Conservation (phyloP, 306 rosid species). For the Sechiopsis laciniata region DNA sequence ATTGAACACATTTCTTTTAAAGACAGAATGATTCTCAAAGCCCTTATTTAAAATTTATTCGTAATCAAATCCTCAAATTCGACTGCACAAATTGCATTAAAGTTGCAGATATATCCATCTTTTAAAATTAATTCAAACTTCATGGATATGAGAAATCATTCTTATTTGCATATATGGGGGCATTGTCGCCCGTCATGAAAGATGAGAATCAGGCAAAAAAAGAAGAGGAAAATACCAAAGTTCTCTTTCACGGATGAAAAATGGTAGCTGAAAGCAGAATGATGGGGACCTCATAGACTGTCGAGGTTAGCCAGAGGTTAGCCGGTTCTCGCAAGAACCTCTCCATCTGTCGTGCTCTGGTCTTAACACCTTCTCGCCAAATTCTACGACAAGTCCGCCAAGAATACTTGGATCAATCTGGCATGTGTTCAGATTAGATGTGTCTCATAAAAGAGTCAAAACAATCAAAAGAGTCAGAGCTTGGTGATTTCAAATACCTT, state of each 20-base stretch:
- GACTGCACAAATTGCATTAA: background rate
- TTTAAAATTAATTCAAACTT: background rate
- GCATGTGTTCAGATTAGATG: constrained; percentile 12
- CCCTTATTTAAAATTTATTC: no score
- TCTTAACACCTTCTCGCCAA: constrained; percentile 67
- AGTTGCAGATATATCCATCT: background rate
- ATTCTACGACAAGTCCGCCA: constrained; percentile 78
- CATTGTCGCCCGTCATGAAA: constrained; percentile 1
- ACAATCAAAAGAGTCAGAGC: background rate
- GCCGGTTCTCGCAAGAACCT: constrained; percentile 74
- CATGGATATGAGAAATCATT: background rate
- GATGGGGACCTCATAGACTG: constrained; percentile 30
- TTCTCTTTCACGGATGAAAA: background rate
- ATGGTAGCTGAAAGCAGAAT: background rate
- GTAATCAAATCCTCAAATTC: background rate
- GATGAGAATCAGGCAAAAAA: background rate
- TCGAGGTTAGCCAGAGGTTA: constrained; percentile 31
- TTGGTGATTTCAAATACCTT: constrained; percentile 46
- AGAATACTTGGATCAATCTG: constrained; percentile 84
- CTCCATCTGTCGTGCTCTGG: constrained; percentile 86
- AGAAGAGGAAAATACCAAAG: background rate
- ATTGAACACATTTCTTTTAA: no score
- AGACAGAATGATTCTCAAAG: no score
- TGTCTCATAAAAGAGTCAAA: background rate
- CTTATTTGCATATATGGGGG: constrained; percentile 4